Evolutionary conservation across 2,329 filamentous ascomycete genomes (phyloP), one percentile per base, ranked within the genome.

Genomic region (Fusarium circinatum): DNA sequence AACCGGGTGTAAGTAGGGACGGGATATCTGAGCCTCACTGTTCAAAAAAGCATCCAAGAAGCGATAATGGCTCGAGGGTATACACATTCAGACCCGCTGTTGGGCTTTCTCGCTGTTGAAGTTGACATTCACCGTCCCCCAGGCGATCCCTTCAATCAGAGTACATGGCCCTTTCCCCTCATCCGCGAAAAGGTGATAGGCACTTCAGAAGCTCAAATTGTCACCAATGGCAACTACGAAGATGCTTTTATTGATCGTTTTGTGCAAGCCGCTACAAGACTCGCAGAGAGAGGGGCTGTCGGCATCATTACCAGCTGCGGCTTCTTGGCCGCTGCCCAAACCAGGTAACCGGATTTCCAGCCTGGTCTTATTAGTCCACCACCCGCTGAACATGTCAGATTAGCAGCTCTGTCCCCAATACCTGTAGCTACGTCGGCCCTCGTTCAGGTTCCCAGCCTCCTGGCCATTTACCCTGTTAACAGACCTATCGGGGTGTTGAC

Each of bases 271-370:
- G 80, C 81, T 7, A 57, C 76, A 54, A 80, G 70, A 41, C 76
- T 84, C 4, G 79, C 79, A 10, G 74, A 80, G 17, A 73, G 76
- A 49, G 82, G 82, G 3, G 77, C 78, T 26, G 77, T 83, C 7
- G 82, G 82, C 30, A 79, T 83, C 52, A 80, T 83, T 39, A 83
- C 82, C 4, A 83, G 82, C 73, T 84, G 82, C 57, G 82, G 82
- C 3, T 84, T 84, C 59, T 73, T 83, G 11, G 82, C 82, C 24
- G 79, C 82, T 76, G 80, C 80, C 2, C 82, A 83, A 55, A 71
- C 73, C 11, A 71, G 73, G 81, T 82, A 68, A 10, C 9, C 9
- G 6, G n/a, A 42, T n/a, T 42, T 17, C 41, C n/a, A 42, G 22
- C n/a, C 41, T n/a, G 22, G 3, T 11, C 6, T n/a, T n/a, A 9